Evolutionary conservation across 257 asterid genomes (phyloP), one percentile per base, ranked within the genome.

Genomic region (Penstemon davidsonii): DNA sequence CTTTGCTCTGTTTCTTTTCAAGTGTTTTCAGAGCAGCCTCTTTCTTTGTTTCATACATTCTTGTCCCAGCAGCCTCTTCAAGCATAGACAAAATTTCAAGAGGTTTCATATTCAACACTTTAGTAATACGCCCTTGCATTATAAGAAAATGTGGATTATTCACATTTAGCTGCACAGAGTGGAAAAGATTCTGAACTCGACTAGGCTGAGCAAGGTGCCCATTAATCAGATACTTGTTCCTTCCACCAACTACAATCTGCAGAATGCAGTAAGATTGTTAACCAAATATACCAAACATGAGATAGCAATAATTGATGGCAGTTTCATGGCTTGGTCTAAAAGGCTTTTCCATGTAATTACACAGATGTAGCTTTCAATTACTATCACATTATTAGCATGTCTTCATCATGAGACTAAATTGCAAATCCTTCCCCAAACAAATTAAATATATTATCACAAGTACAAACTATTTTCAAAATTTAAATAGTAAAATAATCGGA

Each of bases 221-320:
- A 49, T 94, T 94, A 75, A 94, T 87, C 80, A 91, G 80, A 69
- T 93, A 93, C 84, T 93, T 93, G 83, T 91, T 94, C 81, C 99
- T 93, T 77, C 99, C 99, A 75, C 99, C 99, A 72, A 94, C 99
- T 47, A 94, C 99, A 75, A 94, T 94, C 99, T 94, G 92, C 80
- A 84, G 47, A 56, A 66, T 58, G 71, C 54, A 66, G 13, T 54
- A 53, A 61, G 50, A 72, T 33, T 36, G 13, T n/a, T 68, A 39
- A 64, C 41, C 45, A 66, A 55, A 8, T 45, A 60, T 5, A n/a
- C 36, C 4, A n/a, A 54, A 50, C 40, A 54, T 8, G 10, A 62
- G 54, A 54, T 51, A 18, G 5, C 38, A 49, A 38, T 54, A 55
- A 45, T 10, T 19, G 37, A 52, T 36, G 7, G 52, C 45, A 51